phyloP scores from a whole-genome alignment of 352 stramenopile genomes.

The Elongisporangium prolatum region DNA sequence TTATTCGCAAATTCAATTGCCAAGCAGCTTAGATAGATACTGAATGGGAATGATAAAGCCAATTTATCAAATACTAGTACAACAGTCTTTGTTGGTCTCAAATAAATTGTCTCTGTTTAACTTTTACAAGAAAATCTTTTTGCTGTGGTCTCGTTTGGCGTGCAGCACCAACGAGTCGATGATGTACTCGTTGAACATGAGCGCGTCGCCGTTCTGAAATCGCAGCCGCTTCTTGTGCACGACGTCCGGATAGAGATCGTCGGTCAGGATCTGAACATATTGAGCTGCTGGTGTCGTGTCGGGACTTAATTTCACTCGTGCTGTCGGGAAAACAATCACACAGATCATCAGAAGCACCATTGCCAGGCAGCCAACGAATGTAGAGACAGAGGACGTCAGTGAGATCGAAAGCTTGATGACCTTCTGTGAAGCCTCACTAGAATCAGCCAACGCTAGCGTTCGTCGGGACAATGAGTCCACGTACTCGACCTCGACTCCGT shows the following conservation, averaged over 20 bases:
- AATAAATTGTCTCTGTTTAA: not conserved
- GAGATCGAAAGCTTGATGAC: slow-evolving; percentile 46
- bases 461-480: slow-evolving; percentile 15
- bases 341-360: slow-evolving; percentile 53
- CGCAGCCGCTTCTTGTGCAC: slow-evolving; percentile 71
- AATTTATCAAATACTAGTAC: no score
- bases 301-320: slow-evolving; percentile 46
- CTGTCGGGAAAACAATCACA: slow-evolving; percentile 46
- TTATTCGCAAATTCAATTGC: no score
- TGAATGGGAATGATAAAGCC: no score
- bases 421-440: slow-evolving; percentile 20
- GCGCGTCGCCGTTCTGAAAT: slow-evolving; percentile 53
- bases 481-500: slow-evolving; percentile 24
- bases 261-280: slow-evolving; percentile 68
- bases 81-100: slow-evolving; percentile 1
- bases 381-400: slow-evolving; percentile 34
- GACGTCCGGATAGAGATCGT: slow-evolving; percentile 62
- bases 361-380: slow-evolving; percentile 38
- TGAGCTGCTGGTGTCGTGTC: slow-evolving; percentile 59
- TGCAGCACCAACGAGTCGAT: slow-evolving; percentile 59
- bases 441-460: slow-evolving; percentile 14
- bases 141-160: slow-evolving; percentile 45
- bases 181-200: slow-evolving; percentile 67
- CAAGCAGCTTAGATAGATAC: no score
- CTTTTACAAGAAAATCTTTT: slow-evolving; percentile 57